Percentiles rank a stretch among this genome's conserved stretches.
Conservation (phyloP, 768 basidiomycete genomes). For the Hortiboletus flavorubellus region DNA sequence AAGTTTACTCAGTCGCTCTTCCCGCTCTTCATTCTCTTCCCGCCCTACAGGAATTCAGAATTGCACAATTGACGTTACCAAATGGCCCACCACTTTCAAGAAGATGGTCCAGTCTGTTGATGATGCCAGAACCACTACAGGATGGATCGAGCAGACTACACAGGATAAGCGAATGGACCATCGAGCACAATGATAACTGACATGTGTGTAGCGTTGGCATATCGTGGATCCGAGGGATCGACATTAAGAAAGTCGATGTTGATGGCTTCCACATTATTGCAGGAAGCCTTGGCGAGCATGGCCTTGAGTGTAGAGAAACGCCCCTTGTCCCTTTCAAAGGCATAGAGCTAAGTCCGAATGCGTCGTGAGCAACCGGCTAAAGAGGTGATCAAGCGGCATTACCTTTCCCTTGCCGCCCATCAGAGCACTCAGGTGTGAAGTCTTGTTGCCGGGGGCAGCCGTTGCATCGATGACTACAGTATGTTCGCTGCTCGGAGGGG, state of each 20-base stretch:
- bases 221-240: conserved; percentile 66
- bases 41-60: conserved; percentile 38
- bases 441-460: conserved; percentile 97
- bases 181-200: conserved; percentile 37
- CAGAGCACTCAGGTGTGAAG: conserved; percentile 86
- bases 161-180: neutral
- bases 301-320: conserved; percentile 78
- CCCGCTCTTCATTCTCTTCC: conserved; percentile 54
- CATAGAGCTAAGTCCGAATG: conserved; percentile 55
- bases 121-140: conserved; percentile 92
- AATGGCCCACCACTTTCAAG: conserved; percentile 59
- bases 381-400: neutral
- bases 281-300: conserved; percentile 85
- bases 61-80: neutral
- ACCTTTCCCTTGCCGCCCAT: conserved; percentile 85
- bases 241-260: conserved; percentile 81
- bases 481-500: conserved; percentile 53
- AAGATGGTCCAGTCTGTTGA: conserved; percentile 85
- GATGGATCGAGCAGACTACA: conserved; percentile 89
- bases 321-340: conserved; percentile 84
- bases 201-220: conserved; percentile 79
- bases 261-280: conserved; percentile 72
- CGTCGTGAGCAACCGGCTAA: neutral
- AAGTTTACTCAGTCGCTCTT: conserved; percentile 77
- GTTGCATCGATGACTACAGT: conserved; percentile 86